Base-by-base conservation (phyloP, 2,329 filamentous ascomycete genomes). In the Aspergillus versicolor region DNA sequence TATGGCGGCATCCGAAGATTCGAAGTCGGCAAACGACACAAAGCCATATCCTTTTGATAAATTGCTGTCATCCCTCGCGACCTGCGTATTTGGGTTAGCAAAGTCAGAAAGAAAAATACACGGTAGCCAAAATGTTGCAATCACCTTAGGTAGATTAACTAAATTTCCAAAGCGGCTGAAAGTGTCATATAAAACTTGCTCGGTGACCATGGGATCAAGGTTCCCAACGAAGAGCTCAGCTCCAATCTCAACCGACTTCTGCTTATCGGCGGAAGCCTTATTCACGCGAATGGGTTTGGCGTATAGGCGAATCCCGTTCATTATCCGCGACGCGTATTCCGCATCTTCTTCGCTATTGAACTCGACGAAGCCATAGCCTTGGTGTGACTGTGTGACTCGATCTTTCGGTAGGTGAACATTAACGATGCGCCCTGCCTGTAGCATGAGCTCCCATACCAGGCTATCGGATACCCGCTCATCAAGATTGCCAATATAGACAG, bases 371-470 rank as follows among this genome's bases (percentile, higher is more conserved):
- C 94, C 94, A 81, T 97, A 99, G 67, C 94, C 94, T 77, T 97
- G 94, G 75, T 99, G 94, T 56, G 88, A 89, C 72, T 97, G 92
- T 46, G 94, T 97, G 66, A 99, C 94, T 74, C 94, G 91, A 76
- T 99, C 94, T 81, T 97, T 96, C 55, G 94, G 94, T 72, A 99
- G 87, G 78, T 99, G 94, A 62, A 99, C 93, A 77, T 97, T 97
- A 72, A 96, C 91, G 68, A 99, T 95, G 67, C 93, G 92, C 54
- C 94, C 94, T 73, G 92, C 92, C 80, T 99, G 94, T 55, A 97
- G 87, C 92, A 97, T 97, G 69, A 99, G 84, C 81, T 99, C 94
- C 88, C 94, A 97, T 65, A 99, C 87, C 65, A 96, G 84, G 67
- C 89, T 88, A 72, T 96, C 91, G 46, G 88, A 89, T 64, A 94